Conservation (phyloP, 2,329 filamentous ascomycete species). For the Alternaria sp. region DNA sequence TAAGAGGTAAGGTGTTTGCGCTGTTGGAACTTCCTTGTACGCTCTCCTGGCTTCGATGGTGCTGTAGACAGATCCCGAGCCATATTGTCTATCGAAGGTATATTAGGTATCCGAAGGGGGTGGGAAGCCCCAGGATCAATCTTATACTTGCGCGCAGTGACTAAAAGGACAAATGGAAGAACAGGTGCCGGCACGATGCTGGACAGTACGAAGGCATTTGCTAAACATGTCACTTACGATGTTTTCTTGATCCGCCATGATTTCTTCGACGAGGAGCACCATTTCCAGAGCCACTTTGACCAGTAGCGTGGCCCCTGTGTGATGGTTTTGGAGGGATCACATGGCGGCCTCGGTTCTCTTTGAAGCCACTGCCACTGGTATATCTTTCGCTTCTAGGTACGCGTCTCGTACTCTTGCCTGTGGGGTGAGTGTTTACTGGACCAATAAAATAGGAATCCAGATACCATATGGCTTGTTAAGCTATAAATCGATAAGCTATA, state of each 20-base stretch:
- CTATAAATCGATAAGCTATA: too few species aligned
- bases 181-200: neutral
- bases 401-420: neutral
- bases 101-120: neutral
- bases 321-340: neutral
- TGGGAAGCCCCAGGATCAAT: neutral
- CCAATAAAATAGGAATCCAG: too few species aligned
- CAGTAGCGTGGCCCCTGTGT: neutral
- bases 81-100: neutral
- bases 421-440: neutral
- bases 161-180: neutral
- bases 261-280: neutral
- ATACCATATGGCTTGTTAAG: too few species aligned
- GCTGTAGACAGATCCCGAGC: neutral
- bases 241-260: neutral
- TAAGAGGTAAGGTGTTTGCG: neutral
- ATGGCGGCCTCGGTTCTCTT: neutral
- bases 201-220: neutral
- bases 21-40: neutral
- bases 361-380: neutral
- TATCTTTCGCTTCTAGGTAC: neutral
- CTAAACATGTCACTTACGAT: neutral
- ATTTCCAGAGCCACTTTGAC: neutral
- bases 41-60: neutral
- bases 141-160: neutral